Base-by-base conservation (phyloP, 371 early-diverging fungal species). In the Mucor mucedo region DNA sequence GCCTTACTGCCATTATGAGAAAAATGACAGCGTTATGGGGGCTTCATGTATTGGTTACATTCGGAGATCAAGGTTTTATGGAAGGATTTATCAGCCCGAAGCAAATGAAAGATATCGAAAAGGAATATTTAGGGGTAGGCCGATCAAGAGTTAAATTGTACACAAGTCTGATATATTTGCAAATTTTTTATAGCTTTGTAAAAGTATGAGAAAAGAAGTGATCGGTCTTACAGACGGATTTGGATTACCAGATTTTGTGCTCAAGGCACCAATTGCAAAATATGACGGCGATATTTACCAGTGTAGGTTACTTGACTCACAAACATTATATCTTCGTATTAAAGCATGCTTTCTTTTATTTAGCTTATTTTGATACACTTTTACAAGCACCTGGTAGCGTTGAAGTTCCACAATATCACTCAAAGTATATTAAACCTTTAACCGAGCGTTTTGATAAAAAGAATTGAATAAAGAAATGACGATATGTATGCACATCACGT, bases 181-280 rank as follows among this genome's bases (percentile, higher is more conserved):
- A 40, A 1, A 29, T 52, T 41, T 53, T 2, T n/a, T 13, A 3
- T 32, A 68, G 62, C 30, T 63, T 58, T 87, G 86, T 65, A 79
- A 80, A 61, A 72, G 69, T 11, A 66, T 87, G 48, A 81, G 90
- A 35, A 68, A 73, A 32, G 82, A 87, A 42, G 84, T 83, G 0
- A 71, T 90, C 29, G 87, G 89, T 9, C 70, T 88, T 13, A 76
- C 84, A 5, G 89, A 89, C 69, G 85, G 83, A 10, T 87, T 81
- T 68, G 80, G 76, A 5, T 76, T 82, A 40, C 89, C 89, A 2
- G 89, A 89, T 60, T 89, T 84, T 69, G 69, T 88, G 39, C 57
- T 88, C 49, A 88, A 87, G 69, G 84, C 87, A 9, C 89, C 89
- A 2, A 84, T 89, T 63, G 89, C 80, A 28, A 76, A 79, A 55